Evolutionary conservation across 805 yeast genomes (phyloP).

Genomic region (Groenewaldozyma salmanticensis): DNA sequence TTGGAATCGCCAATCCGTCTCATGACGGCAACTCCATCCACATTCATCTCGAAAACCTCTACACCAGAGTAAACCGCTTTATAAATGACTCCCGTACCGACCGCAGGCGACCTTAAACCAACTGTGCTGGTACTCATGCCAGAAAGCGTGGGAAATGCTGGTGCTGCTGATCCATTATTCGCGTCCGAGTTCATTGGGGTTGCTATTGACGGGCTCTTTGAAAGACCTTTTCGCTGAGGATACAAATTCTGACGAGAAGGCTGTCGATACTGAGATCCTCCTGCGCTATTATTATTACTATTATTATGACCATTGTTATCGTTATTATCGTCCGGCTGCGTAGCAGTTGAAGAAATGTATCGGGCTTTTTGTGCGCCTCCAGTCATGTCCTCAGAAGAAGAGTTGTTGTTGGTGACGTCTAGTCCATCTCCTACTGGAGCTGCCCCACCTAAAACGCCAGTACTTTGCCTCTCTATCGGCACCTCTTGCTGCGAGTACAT

Average conservation of each 20-base stretch:
- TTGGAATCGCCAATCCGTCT: constrained; percentile 52
- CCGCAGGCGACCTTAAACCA: constrained; percentile 4
- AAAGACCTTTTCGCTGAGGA: not conserved
- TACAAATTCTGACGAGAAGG: not conserved
- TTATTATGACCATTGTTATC: not conserved
- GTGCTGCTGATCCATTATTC: not conserved
- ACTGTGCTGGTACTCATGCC: too few species aligned
- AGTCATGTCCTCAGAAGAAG: too few species aligned
- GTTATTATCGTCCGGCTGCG: constrained; percentile 6
- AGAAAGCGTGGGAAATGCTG: not conserved
- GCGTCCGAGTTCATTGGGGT: not conserved
- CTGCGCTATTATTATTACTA: not conserved
- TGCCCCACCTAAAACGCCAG: too few species aligned
- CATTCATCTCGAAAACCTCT: constrained; percentile 51
- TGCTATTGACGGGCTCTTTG: not conserved
- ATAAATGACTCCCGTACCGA: constrained; percentile 1
- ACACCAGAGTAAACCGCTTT: constrained; percentile 49
- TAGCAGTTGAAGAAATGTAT: constrained; percentile 8
- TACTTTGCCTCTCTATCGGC: too few species aligned
- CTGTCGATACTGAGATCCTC: not conserved
- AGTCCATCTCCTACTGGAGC: too few species aligned
- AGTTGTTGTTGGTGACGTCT: too few species aligned
- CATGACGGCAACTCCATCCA: constrained; percentile 56
- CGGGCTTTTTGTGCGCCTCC: constrained; percentile 1
- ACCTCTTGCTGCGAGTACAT: too few species aligned